Base-by-base conservation (phyloP, 805 yeast genomes). In the Yamadazyma takamatsuzukensis region DNA sequence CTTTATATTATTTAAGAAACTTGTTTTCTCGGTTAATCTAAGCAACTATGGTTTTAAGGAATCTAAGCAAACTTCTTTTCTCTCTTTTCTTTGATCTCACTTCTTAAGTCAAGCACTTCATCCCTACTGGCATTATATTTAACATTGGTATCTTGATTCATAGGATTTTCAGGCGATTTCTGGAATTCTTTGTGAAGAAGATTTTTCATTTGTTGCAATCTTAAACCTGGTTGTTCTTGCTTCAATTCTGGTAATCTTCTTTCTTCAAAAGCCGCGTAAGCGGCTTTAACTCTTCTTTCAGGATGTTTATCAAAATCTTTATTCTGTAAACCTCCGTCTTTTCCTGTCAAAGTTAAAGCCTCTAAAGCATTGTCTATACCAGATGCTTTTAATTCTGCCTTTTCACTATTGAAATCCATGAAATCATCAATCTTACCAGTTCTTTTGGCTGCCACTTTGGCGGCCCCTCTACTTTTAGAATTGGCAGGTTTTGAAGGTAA, bases 211-310 rank as follows among this genome's bases (percentile, higher is more conserved):
- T 85, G 95, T 52, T 82, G 84, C 49, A 79, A 68, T 49, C 94
- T 74, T 47, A 85, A 66, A 10, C 95, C 95, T 4, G 89, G 88
- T 47, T 79, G 67, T 56, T 85, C 95, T 53, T 77, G 70, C 58
- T 80, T 78, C 34, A 81, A 36, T 49, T 81, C 86, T 4, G 93
- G 90, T 25, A 82, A 52, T 48, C 90, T 71, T 35, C 68, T 63
- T 41, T 79, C 90, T 48, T 84, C 86, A 49, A 61, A 85, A 1
- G 84, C 86, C 9, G 76, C 69, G 36, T 68, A 67, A 0, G 95
- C 95, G 16, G 90, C 86, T 64, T 84, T 85, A 59, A 80, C 83
- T 52, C 95, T 74, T 60, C 94, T 76, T 64, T 85, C 95, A 7
- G 95, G 95, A 47, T 85, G 95, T 56, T 87, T 78, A 39, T 85